Evolutionary conservation across 2,329 filamentous ascomycete species (phyloP).

Genomic region (Fusarium buxicola): DNA sequence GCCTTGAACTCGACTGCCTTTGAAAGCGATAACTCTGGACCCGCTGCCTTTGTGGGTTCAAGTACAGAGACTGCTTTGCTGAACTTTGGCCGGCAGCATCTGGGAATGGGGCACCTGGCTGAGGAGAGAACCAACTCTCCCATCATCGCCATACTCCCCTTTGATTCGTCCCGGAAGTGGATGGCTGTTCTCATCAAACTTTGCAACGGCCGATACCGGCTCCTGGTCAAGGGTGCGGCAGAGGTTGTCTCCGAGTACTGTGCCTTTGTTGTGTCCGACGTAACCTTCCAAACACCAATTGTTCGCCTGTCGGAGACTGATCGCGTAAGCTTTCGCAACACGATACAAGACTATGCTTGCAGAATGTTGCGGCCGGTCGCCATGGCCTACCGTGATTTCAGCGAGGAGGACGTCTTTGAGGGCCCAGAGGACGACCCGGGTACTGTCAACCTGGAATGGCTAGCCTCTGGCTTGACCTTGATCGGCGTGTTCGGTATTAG

Average conservation of each 20-base stretch:
- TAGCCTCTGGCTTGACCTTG: constrained; percentile 74
- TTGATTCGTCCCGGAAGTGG: constrained; percentile 66
- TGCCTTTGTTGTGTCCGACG: constrained; percentile 57
- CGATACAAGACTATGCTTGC: constrained; percentile 67
- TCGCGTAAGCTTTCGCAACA: constrained; percentile 48
- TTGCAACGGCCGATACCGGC: constrained; percentile 58
- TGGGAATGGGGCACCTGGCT: constrained; percentile 58
- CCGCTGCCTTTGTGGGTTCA: constrained; percentile 61
- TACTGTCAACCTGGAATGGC: constrained; percentile 52
- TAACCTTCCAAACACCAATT: constrained; percentile 50
- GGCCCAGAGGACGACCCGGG: constrained; percentile 52
- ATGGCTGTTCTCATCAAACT: constrained; percentile 67
- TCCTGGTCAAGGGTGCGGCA: constrained; percentile 68
- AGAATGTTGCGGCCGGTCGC: constrained; percentile 81
- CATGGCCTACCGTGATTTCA: constrained; percentile 79
- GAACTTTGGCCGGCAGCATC: constrained; percentile 61
- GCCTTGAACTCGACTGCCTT: constrained; percentile 66
- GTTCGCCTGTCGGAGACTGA: constrained; percentile 48
- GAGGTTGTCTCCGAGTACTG: constrained; percentile 65
- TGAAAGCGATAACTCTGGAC: constrained; percentile 56
- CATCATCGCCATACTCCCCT: constrained; percentile 62
- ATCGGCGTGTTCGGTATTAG: constrained; percentile 75
- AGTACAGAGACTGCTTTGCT: constrained; percentile 67
- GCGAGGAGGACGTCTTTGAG: constrained; percentile 74
- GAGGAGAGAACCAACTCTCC: constrained; percentile 61